Evolutionary conservation across 169 alveolate species (phyloP), one percentile per base, ranked within the genome.

Genomic region (Neospora caninum): DNA sequence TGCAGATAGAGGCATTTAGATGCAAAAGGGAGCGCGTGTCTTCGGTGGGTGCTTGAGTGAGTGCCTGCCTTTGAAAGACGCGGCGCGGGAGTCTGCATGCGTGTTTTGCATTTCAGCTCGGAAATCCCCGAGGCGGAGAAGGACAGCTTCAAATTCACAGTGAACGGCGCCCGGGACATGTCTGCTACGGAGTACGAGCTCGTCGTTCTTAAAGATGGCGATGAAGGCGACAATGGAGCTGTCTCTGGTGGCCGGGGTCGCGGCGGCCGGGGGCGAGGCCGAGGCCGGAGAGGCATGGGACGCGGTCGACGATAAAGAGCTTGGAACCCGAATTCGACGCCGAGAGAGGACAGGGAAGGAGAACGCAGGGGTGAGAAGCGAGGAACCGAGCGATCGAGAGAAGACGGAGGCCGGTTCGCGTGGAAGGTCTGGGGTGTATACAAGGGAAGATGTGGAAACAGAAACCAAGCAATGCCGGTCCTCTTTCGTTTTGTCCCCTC

Each of bases 241-340:
- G 84, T 43, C 45, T 9, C 45, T 13, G 84, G 43, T 34, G 70
- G 31, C 25, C 31, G 41, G 38, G 80, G 80, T 16, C 41, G 41
- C 84, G 39, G 84, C 84, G 43, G 84, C 42, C 39, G 84, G 16
- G 84, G 84, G 84, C 84, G 84, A 18, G 84, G 84, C 84, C 31
- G 80, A 69, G 80, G 80, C 84, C 25, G 73, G n/a, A 27, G 73
- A 16, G 73, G 73, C 73, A 9, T 64, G 73, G 73, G 34, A 64
- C 16, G 73, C 16, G 73, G 73, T 1, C 16, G 73, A 6, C 73
- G 73, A 22, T 64, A 29, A 64, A 27, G 31, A 1, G 34, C 31
- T 10, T 9, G 34, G 7, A 6, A 29, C 73, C n/a, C 31, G 73
- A 7, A 18, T 53, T 16, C 0, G 25, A 29, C 4, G 73, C n/a